A percentile compares a stretch with the other conserved stretches of the same genome.
These are phyloP conservation scores for Lathyrus oleraceus DNA, from an alignment of 306 rosid genomes.

Conservation along the genomic window DNA sequence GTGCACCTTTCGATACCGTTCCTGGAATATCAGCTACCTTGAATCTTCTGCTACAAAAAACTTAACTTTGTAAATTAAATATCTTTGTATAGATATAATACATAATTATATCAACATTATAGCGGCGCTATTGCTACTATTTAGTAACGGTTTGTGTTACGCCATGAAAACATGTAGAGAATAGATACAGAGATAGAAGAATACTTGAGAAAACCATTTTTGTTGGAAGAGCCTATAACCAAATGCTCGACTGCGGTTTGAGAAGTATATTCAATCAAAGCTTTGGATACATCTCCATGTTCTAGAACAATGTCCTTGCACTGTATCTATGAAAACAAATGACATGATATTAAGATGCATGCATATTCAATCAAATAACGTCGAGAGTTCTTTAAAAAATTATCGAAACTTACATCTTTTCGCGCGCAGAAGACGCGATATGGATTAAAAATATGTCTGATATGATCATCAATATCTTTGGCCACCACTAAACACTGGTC, in stretches of 20 bases:
- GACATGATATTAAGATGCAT: not conserved
- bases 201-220: constrained; percentile 72
- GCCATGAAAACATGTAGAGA: not conserved
- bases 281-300: constrained; percentile 65
- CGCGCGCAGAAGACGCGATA: constrained; percentile 87
- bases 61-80: constrained; percentile 11
- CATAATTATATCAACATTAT: not conserved
- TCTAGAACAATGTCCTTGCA: constrained; percentile 74
- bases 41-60: constrained; percentile 57
- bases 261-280: constrained; percentile 61
- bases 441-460: constrained; percentile 71
- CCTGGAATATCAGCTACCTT: constrained; percentile 79
- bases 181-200: not conserved
- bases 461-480: constrained; percentile 55
- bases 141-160: not conserved
- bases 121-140: not conserved
- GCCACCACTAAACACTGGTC: constrained; percentile 30
- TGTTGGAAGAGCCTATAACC: constrained; percentile 76
- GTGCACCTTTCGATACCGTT: constrained; percentile 70
- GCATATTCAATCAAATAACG: constrained; percentile 6
- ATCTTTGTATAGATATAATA: not conserved
- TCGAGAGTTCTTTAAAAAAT: constrained; percentile 17
- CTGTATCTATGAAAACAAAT: constrained; percentile 50
- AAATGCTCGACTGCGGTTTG: constrained; percentile 71
- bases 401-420: constrained; percentile 65